Base-by-base conservation (phyloP, 2,329 filamentous ascomycete genomes). In the Xylaria arbuscula region DNA sequence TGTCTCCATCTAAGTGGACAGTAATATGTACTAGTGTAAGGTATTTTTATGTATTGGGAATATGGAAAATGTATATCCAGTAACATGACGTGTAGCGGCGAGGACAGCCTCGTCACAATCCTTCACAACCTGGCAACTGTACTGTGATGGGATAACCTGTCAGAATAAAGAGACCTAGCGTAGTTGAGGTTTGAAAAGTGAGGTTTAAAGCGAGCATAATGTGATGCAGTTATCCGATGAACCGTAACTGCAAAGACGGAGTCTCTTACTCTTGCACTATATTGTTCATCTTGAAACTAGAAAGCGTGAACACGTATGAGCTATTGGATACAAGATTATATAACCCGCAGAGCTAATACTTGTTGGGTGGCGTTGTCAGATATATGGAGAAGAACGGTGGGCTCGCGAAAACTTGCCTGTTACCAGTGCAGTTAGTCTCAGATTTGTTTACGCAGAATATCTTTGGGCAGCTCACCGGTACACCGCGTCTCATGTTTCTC, bases 351-450 rank as follows among this genome's bases (percentile, higher is more conserved):
- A 11, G 22, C 38, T 32, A 57, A 28, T 57, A 32, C 38, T n/a
- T 9, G 45, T 47, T 45, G 55, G 38, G 54, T 15, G 19, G 17
- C 38, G 11, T 40, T 40, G 36, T 19, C 36, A 48, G 36, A 55
- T 55, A 45, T 38, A 62, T 47, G 55, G 28, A 11, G 60, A 56
- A 38, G 6, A 22, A 53, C 42, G 36, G 57, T 50, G 32, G 28
- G 38, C 47, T 69, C 67, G 67, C 53, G 56, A 62, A 67, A 67
- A 69, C 61, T 40, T 69, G 60, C 67, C 62, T n/a, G 32, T 62
- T 58, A 55, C 22, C 42, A 22, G n/a, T 28, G 28, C 28, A 28
- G 28, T 28, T 28, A 28, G 28, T 28, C 28, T 9, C 9, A 24
- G 55, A 24, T 45, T 48, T 63, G 36, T 19, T 53, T 22, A 58